phyloP scores from a whole-genome alignment of 306 rosid species.

The Ochetophila trinervis region DNA sequence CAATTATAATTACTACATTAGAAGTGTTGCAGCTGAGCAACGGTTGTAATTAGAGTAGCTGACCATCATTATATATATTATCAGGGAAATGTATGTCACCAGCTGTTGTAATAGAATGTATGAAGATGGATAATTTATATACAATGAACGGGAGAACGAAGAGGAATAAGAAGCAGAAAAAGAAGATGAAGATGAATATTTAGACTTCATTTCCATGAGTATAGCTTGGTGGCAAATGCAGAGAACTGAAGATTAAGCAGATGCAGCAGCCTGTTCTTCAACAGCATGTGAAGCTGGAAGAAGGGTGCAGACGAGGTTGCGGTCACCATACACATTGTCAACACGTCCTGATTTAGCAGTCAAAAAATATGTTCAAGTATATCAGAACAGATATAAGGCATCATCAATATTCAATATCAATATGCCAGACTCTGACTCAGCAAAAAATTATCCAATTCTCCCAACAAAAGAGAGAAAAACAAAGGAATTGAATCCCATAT shows the following conservation, averaged over 20 bases:
- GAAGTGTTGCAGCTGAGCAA: conserved; percentile 31
- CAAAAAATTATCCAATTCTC: too few relatives aligned
- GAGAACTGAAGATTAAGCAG: conserved; percentile 48
- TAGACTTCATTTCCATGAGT: conserved; percentile 5
- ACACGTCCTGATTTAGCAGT: conserved; percentile 53
- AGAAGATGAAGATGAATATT: conserved; percentile 6
- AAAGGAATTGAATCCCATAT: too few relatives aligned
- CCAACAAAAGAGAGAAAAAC: too few relatives aligned
- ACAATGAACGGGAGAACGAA: conserved; percentile 23
- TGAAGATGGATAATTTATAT: conserved; percentile 26
- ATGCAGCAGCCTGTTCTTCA: conserved; percentile 93
- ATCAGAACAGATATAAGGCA: too few relatives aligned
- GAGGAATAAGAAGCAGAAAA: not conserved
- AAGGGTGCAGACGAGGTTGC: conserved; percentile 96
- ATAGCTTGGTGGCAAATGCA: conserved; percentile 3
- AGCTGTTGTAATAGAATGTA: conserved; percentile 28
- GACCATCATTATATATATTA: conserved; percentile 19
- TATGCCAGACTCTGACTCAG: too few relatives aligned
- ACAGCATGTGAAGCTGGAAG: conserved; percentile 62
- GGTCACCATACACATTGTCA: conserved; percentile 95
- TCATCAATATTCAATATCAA: too few relatives aligned
- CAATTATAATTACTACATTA: conserved; percentile 23
- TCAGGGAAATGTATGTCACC: conserved; percentile 27
- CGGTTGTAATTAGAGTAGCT: conserved; percentile 23
- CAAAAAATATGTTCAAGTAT: not conserved